Percentiles rank a stretch among this genome's conserved stretches.
Conservation (phyloP, 768 basidiomycete species). For the Rhizopogon sp. region DNA sequence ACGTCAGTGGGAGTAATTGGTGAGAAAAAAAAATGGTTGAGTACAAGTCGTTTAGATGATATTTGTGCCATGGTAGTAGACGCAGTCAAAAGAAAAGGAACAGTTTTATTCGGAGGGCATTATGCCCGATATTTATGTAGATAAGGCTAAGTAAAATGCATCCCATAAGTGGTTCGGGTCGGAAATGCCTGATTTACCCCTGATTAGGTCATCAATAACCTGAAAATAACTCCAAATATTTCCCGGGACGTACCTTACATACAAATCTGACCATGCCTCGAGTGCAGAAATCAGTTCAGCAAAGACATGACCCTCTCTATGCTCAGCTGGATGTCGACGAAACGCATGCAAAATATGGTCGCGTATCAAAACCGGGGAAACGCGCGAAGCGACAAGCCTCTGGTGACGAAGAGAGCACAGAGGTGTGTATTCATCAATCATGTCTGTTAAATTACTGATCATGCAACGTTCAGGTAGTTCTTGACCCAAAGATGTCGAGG, state of each 20-base stretch:
- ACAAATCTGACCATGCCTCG: conserved; percentile 54
- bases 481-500: conserved; percentile 79
- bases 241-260: conserved; percentile 6
- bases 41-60: conserved; percentile 16
- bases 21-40: neutral
- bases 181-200: neutral
- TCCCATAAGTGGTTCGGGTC: too few species aligned
- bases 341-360: conserved; percentile 70
- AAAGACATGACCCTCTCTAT: conserved; percentile 84
- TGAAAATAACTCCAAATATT: conserved; percentile 3
- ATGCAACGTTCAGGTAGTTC: conserved; percentile 42
- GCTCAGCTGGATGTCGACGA: conserved; percentile 82
- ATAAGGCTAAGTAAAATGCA: neutral
- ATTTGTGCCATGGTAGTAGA: conserved; percentile 17
- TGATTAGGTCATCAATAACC: conserved; percentile 2
- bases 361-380: conserved; percentile 68
- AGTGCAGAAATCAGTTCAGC: conserved; percentile 47
- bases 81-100: neutral
- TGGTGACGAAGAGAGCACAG: conserved; percentile 51
- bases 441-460: conserved; percentile 1
- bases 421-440: conserved; percentile 35
- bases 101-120: too few species aligned
- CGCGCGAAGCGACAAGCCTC: conserved; percentile 54
- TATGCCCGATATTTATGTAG: neutral
- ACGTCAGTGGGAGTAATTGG: neutral